Conservation (phyloP, 108 stramenopile genomes). For the Cyclotella sp. region DNA sequence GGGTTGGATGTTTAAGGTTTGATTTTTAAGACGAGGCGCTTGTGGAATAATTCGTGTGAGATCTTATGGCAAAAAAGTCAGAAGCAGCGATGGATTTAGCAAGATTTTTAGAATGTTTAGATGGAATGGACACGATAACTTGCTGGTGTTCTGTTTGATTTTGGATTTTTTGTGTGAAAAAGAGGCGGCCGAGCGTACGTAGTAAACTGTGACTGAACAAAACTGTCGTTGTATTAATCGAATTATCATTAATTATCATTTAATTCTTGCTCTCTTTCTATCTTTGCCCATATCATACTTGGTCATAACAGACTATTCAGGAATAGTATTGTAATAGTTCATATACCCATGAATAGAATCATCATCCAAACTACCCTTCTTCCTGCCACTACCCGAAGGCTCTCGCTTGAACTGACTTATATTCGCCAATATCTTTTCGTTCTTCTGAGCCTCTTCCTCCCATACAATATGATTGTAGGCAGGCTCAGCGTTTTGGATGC, state of each 20-base stretch:
- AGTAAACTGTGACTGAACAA: too few relatives aligned
- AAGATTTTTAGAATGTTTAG: too few relatives aligned
- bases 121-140: too few relatives aligned
- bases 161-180: too few relatives aligned
- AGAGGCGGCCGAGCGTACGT: too few relatives aligned
- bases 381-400: conserved; percentile 14
- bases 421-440: conserved; percentile 69
- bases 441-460: conserved; percentile 77
- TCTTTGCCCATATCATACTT: neutral
- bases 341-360: conserved; percentile 53
- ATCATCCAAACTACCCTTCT: conserved; percentile 18
- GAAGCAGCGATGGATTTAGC: too few relatives aligned
- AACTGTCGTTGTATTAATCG: too few relatives aligned
- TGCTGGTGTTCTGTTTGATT: too few relatives aligned
- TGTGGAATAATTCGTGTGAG: neutral
- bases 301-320: too few relatives aligned
- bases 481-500: conserved; percentile 74
- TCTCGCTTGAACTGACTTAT: conserved; percentile 74
- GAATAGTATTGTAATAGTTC: conserved; percentile 44
- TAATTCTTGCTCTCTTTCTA: neutral
- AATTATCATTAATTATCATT: too few relatives aligned
- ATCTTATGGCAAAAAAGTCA: too few relatives aligned
- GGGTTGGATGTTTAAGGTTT: neutral
- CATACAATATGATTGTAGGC: conserved; percentile 80
- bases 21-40: neutral